Evolutionary conservation across 2,329 filamentous ascomycete genomes (phyloP), one percentile per base, ranked within the genome.

Genomic region (Erysiphe pulchra): DNA sequence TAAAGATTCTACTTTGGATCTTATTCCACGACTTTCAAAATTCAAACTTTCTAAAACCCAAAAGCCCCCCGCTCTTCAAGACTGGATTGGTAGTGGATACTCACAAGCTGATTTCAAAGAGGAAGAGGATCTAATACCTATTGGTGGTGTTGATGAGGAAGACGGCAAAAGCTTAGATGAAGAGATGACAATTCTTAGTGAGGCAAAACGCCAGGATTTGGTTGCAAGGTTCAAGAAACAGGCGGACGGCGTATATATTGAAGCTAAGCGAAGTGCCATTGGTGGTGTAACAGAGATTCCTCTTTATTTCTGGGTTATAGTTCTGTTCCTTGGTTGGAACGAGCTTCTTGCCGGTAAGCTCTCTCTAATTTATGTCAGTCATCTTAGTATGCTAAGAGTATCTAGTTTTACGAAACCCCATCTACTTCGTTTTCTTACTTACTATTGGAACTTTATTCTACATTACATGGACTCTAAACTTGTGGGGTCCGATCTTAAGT

Each of bases 211-310:
- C 49, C 82, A 92, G 58, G 86, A 98, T 59, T 71, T 98, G 28
- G 83, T 85, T 10, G 80, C 92, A 13, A 73, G 90, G 46, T 98
- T 98, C 71, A 95, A 94, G 70, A 95, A 95, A 70, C 90, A 84
- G 33, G 90, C 90, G 1, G 90, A 98, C 59, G 90, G 86, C 8
- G 87, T 98, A 4, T 98, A 93, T 56, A 86, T 98, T 38, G 90
- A 98, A 65, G 90, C 90, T 44, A 98, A 98, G 70, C 75, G 90
- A 48, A 86, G 87, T 59, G 90, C 90, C 38, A 92, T 98, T 58
- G 90, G 90, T 46, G 86, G 87, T 47, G 82, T 98, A 55, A 82
- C 86, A 4, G 86, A 94, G 61, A 77, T 98, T 44, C 90, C 90
- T 6, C 64, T 92, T 50, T 95, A 94, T 63, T 94, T 98, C 62